These are phyloP conservation scores for Termitomyces sp. DNA, from an alignment of 1,284 basidiomycete species.

Conservation along the genomic window DNA sequence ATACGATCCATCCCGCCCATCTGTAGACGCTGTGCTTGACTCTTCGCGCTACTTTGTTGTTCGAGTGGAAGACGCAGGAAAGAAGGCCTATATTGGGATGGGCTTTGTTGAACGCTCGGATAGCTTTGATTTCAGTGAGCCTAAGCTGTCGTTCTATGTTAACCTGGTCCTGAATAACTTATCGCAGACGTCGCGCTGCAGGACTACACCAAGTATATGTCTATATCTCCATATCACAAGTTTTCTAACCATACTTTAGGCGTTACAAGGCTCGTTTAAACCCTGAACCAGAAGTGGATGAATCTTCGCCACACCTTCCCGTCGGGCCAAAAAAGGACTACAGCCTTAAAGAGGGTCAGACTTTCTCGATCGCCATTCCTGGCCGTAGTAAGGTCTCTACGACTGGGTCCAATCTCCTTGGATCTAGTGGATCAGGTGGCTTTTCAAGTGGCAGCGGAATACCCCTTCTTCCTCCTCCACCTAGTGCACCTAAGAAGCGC, in stretches of 20 bases:
- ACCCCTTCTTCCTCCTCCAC: constrained; percentile 74
- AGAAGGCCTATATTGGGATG: constrained; percentile 90
- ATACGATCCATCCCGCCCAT: constrained; percentile 80
- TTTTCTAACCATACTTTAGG: constrained; percentile 31
- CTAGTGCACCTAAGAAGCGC: constrained; percentile 37
- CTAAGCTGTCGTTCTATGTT: background rate
- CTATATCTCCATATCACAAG: constrained; percentile 5
- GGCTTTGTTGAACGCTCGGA: constrained; percentile 90
- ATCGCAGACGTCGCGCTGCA: constrained; percentile 86
- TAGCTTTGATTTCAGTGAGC: constrained; percentile 90
- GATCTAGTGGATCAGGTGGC: constrained; percentile 22
- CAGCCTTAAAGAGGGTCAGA: constrained; percentile 93
- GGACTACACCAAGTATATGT: constrained; percentile 82
- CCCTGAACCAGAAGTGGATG: constrained; percentile 41
- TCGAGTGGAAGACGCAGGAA: constrained; percentile 82
- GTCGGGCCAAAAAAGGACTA: constrained; percentile 90
- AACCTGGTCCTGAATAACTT: constrained; percentile 5
- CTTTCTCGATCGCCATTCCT: constrained; percentile 88
- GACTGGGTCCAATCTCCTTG: constrained; percentile 33
- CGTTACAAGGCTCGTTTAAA: constrained; percentile 59
- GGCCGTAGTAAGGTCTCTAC: constrained; percentile 49
- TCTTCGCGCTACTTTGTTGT: constrained; percentile 96
- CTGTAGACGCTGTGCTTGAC: constrained; percentile 93
- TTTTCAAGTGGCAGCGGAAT: constrained; percentile 35
- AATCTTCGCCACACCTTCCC: constrained; percentile 57